Evolutionary conservation across 1,284 basidiomycete species (phyloP).

Genomic region (Serendipita sp.): DNA sequence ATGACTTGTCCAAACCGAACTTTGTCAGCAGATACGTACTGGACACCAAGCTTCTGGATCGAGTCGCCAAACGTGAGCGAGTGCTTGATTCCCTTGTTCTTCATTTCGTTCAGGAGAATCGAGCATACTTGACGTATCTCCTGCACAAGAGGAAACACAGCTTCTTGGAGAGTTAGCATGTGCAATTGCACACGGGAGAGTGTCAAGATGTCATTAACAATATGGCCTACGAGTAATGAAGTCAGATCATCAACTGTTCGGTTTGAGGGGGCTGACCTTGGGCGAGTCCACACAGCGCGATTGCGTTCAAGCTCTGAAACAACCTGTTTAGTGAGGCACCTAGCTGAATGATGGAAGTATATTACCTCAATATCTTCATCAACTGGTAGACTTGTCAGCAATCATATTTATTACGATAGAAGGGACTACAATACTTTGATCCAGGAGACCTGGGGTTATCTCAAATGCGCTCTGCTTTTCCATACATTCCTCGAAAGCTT

Average conservation of each 20-base stretch:
- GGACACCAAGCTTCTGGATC: neutral
- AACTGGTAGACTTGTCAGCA: neutral
- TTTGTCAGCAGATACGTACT: conserved; percentile 2
- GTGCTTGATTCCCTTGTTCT: conserved; percentile 1
- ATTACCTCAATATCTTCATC: conserved; percentile 1
- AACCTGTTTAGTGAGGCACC: neutral
- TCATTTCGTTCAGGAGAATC: conserved; percentile 3
- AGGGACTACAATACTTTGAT: neutral
- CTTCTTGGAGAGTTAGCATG: neutral
- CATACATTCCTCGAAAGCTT: neutral
- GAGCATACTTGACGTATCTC: conserved; percentile 1
- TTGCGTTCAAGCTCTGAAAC: conserved; percentile 2
- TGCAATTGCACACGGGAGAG: conserved; percentile 1
- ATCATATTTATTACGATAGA: neutral
- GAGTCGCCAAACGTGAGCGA: neutral
- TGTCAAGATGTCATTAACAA: conserved; percentile 3
- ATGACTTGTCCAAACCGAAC: conserved; percentile 5
- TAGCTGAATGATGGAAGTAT: neutral
- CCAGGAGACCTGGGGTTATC: neutral
- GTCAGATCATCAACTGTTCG: neutral
- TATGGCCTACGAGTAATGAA: neutral
- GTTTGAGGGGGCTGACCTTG: neutral
- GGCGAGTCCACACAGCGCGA: neutral
- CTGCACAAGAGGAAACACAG: neutral
- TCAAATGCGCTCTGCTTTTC: neutral